Evolutionary conservation across 2,329 filamentous ascomycete species (phyloP), one percentile per base, ranked within the genome.

Genomic region (Diaporthe velutina): DNA sequence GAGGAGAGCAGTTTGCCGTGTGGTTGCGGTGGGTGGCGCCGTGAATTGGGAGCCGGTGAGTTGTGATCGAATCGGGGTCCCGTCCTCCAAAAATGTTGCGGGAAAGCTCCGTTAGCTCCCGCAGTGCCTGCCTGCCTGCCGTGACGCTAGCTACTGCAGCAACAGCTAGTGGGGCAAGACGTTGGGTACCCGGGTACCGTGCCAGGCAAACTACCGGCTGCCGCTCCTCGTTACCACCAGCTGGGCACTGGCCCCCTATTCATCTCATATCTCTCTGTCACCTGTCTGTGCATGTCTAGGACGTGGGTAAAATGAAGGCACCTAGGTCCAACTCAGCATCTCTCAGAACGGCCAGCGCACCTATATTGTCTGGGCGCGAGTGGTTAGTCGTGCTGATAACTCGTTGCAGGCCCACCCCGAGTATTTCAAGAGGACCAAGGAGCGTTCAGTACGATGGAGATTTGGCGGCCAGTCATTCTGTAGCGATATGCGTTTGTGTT

Each of bases 61-160:
- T 28, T 25, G 48, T 28, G 48, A 40, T 40, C n/a, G 64, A 52
- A 52, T 52, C 40, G 60, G 60, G 25, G 60, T 45, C 40, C 33
- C 48, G 48, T 68, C 64, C 33, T 54, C 40, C 64, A 68, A 54
- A 68, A 68, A 40, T n/a, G 33, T 68, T 33, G 48, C 48, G 64
- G 64, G 45, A 68, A 15, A 68, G 64, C 64, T 68, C 64, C 64
- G 64, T 68, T 68, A 68, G 64, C 64, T 68, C 64, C 64, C 64
- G 64, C 64, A 28, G 9, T 38, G 50, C 64, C 64, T 54, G 48
- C 64, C 64, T 38, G 64, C 64, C 64, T 54, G 64, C 45, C 64
- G 40, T 48, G 40, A 45, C 60, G 48, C 64, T 54, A 67, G 64
- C 45, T 68, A 54, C 48, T 68, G 64, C 64, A 68, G 33, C 64